Conservation (phyloP, 2,329 filamentous ascomycete genomes). For the Juglanconis sp. region DNA sequence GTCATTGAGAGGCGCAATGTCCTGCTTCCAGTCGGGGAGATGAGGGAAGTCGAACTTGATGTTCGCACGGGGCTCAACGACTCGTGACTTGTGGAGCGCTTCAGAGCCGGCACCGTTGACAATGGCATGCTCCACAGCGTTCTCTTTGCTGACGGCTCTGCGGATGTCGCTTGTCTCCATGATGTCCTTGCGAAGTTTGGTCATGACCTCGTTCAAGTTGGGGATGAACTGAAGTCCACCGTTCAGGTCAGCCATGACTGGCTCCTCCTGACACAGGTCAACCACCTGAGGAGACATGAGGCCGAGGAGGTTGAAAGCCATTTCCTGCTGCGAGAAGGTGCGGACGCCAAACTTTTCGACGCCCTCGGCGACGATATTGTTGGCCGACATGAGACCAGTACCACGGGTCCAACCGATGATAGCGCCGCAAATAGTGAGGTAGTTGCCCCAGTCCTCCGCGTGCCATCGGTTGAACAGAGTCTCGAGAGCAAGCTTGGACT, state of each 20-base stretch:
- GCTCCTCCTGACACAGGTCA: slow-evolving; percentile 91
- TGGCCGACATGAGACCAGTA: slow-evolving; percentile 95
- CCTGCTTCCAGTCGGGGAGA: slow-evolving; percentile 86
- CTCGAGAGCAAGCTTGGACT: slow-evolving; percentile 95
- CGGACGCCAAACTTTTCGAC: slow-evolving; percentile 95
- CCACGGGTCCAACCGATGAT: slow-evolving; percentile 99
- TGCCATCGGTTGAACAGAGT: slow-evolving; percentile 98
- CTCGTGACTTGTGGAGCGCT: slow-evolving; percentile 90
- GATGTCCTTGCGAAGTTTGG: slow-evolving; percentile 86
- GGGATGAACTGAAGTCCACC: slow-evolving; percentile 97
- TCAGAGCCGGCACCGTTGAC: slow-evolving; percentile 93
- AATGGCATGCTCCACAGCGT: slow-evolving; percentile 91
- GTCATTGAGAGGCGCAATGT: slow-evolving; percentile 83
- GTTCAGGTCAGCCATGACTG: slow-evolving; percentile 95
- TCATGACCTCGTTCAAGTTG: slow-evolving; percentile 92
- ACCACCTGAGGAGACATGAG: slow-evolving; percentile 93
- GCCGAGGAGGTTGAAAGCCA: slow-evolving; percentile 97
- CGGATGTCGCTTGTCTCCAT: slow-evolving; percentile 94
- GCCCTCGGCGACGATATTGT: slow-evolving; percentile 95
- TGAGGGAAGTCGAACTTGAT: slow-evolving; percentile 95
- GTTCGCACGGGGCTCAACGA: slow-evolving; percentile 90
- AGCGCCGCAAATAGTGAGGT: slow-evolving; percentile 95
- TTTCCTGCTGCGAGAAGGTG: slow-evolving; percentile 98
- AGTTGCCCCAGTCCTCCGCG: slow-evolving; percentile 95
- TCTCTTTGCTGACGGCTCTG: slow-evolving; percentile 92